Conservation (phyloP, 169 alveolate genomes). For the Babesia microti region DNA sequence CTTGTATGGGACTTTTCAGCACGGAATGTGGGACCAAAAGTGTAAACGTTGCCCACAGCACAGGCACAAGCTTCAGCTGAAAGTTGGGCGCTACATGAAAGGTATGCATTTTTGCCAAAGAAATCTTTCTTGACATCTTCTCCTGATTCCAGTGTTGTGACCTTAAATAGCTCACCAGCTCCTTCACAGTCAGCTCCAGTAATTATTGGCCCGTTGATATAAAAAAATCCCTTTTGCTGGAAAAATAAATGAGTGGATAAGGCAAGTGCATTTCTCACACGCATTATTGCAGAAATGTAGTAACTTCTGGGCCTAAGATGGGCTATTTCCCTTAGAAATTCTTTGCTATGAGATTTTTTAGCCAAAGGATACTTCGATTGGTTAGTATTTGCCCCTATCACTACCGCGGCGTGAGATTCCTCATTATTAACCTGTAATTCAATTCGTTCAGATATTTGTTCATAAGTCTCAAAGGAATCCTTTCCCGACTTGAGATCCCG, state of each 20-base stretch:
- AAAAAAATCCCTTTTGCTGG: slow-evolving; percentile 85
- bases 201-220: slow-evolving; percentile 94
- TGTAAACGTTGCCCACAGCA: slow-evolving; percentile 91
- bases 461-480: slow-evolving; percentile 35
- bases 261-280: slow-evolving; percentile 87
- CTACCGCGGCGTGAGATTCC: slow-evolving; percentile 40
- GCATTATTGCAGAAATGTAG: slow-evolving; percentile 83
- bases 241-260: slow-evolving; percentile 90
- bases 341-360: slow-evolving; percentile 83
- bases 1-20: slow-evolving; percentile 96
- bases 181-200: slow-evolving; percentile 99
- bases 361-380: slow-evolving; percentile 88
- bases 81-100: slow-evolving; percentile 96
- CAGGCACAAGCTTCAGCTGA: slow-evolving; percentile 88
- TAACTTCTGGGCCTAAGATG: slow-evolving; percentile 95
- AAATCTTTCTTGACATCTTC: slow-evolving; percentile 83
- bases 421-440: slow-evolving; percentile 45
- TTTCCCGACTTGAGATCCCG: slow-evolving; percentile 75
- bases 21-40: slow-evolving; percentile 98
- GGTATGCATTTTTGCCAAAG: slow-evolving; percentile 87
- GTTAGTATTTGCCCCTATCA: slow-evolving; percentile 72
- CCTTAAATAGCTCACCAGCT: slow-evolving; percentile 98
- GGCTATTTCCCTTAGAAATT: slow-evolving; percentile 87
- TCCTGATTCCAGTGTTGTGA: slow-evolving; percentile 72
- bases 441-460: slow-evolving; percentile 31